Evolutionary conservation across 768 basidiomycete species (phyloP), one percentile per base, ranked within the genome.

Genomic region (Lentinula edodes): DNA sequence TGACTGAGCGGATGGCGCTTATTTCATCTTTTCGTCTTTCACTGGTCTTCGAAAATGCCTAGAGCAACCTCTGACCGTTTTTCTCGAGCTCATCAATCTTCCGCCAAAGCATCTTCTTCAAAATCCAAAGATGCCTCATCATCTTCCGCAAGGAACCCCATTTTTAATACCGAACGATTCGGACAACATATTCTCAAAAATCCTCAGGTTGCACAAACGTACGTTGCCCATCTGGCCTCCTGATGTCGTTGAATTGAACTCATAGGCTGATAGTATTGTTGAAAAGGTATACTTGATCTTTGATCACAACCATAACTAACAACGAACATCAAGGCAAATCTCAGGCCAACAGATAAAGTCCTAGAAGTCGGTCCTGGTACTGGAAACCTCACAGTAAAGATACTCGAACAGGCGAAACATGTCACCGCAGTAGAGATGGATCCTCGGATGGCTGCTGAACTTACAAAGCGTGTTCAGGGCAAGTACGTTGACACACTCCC

Each of bases 161-260:
- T 95, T 62, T 95, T 94, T 80, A 95, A 97, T 70, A 97, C 95
- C 3, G 91, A 92, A 70, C 82, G 91, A 66, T 98, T 97, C 67
- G 96, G 97, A 20, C 96, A 98, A 73, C 96, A 99, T 76, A 98
- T 99, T 66, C 81, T 98, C 63, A 98, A 96, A 75, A 98, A 94
- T 73, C 89, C 93, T 5, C 83, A 87, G 62, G 90, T 93, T 38
- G 93, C 93, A 5, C 92, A 96, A 79, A 89, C 87, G 93, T 96
- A 69, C 63, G 81, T 75, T 39, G 42, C 63, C 5, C 35, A 48
- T 28, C 28, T 28, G 28, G 28, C 28, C n/a, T 28, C 9, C 53
- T 60, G 41, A 18, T 16, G 35, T 45, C 34, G 50, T 45, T 61
- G 34, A 18, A 54, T 60, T 62, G 59, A 62, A 66, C 67, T 67